Conservation (phyloP, 2,329 filamentous ascomycete species). For the Metarhizium album region DNA sequence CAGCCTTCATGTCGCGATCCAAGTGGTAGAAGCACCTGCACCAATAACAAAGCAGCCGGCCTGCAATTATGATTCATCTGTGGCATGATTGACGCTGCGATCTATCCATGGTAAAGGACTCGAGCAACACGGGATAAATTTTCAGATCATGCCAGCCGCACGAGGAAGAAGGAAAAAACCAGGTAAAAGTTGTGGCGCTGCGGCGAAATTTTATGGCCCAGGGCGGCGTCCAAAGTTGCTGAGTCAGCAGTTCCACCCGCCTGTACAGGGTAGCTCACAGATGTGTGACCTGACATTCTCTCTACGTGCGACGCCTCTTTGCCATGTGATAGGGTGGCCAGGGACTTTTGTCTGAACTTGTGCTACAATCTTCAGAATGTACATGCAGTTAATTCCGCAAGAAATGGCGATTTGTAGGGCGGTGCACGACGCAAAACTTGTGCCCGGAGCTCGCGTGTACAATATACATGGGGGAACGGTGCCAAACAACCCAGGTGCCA, state of each 20-base stretch:
- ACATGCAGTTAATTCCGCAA: too few relatives aligned
- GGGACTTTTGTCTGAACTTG: too few relatives aligned
- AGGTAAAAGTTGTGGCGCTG: conserved; percentile 19
- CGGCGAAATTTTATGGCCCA: conserved; percentile 20
- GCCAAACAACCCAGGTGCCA: too few relatives aligned
- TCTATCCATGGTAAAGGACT: conserved; percentile 45
- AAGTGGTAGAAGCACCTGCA: conserved; percentile 18
- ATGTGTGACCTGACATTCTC: too few relatives aligned
- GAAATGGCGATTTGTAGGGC: too few relatives aligned
- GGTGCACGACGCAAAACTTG: too few relatives aligned
- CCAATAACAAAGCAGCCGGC: conserved; percentile 41
- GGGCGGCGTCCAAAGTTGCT: not conserved
- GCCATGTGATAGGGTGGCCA: too few relatives aligned
- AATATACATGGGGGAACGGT: too few relatives aligned
- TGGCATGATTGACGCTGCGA: conserved; percentile 68
- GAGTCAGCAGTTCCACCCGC: conserved; percentile 1
- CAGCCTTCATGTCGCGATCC: conserved; percentile 15
- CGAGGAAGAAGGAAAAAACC: conserved; percentile 53
- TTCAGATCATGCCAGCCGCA: conserved; percentile 67
- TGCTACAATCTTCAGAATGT: too few relatives aligned
- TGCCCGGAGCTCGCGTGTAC: too few relatives aligned
- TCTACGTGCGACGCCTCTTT: too few relatives aligned
- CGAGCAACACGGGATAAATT: conserved; percentile 71
- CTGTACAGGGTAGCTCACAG: not conserved
- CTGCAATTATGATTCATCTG: conserved; percentile 74